A percentile compares a stretch with the other conserved stretches of the same genome.
Conservation (phyloP, 352 stramenopile genomes). For the Phytophthora pluvialis region DNA sequence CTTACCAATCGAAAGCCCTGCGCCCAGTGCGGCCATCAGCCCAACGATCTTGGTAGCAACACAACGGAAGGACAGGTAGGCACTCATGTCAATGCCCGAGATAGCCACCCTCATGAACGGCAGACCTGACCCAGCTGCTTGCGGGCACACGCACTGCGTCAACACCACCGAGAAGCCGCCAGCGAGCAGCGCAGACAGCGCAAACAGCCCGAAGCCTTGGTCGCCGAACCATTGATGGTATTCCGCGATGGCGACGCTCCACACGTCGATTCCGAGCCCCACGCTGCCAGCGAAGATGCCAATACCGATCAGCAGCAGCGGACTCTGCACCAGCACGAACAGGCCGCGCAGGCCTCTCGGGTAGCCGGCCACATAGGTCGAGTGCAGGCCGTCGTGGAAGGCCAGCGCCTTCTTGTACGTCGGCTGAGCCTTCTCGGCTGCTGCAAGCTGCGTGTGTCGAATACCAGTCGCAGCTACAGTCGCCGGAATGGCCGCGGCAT, state of each 20-base stretch:
- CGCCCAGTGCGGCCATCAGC: constrained; percentile 60
- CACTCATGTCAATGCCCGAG: constrained; percentile 83
- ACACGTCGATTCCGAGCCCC: constrained; percentile 70
- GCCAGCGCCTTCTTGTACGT: constrained; percentile 58
- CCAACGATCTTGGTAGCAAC: constrained; percentile 80
- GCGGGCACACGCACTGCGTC: constrained; percentile 67
- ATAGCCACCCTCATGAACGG: constrained; percentile 86
- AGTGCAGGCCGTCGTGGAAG: constrained; percentile 79
- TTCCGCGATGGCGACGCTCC: constrained; percentile 62
- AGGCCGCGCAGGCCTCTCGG: constrained; percentile 58
- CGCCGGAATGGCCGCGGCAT: neutral
- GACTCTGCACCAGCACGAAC: constrained; percentile 78
- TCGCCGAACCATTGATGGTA: constrained; percentile 67
- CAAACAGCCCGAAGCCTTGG: constrained; percentile 65
- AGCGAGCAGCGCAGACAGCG: constrained; percentile 56
- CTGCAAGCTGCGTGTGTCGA: constrained; percentile 6
- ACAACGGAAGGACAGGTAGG: constrained; percentile 73
- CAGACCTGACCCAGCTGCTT: constrained; percentile 76
- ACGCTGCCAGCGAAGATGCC: constrained; percentile 72
- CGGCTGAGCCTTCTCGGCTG: constrained; percentile 16
- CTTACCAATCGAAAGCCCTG: constrained; percentile 82
- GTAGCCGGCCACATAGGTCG: constrained; percentile 76
- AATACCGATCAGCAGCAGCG: constrained; percentile 68
- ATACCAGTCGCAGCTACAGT: constrained; percentile 1
- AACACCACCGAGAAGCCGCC: constrained; percentile 56